Conservation (phyloP, 2,329 filamentous ascomycete genomes). For the Didymella pomorum region DNA sequence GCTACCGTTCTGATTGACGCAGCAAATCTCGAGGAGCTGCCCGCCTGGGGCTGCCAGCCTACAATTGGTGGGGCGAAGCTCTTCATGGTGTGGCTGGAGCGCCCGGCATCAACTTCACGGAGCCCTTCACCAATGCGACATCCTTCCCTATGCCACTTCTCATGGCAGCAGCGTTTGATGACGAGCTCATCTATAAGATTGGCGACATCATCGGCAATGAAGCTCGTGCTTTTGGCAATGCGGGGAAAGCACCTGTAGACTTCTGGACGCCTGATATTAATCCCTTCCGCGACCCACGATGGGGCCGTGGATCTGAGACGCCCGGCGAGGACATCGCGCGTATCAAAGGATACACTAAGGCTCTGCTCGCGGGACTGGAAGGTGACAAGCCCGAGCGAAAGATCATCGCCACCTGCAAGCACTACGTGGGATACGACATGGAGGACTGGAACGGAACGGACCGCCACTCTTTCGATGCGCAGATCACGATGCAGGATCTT, state of each 20-base stretch:
- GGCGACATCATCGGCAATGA: not conserved
- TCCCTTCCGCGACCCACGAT: not conserved
- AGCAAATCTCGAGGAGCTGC: not conserved
- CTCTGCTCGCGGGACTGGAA: not conserved
- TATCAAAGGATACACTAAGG: not conserved
- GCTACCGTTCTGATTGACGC: not conserved
- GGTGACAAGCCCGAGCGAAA: conserved; percentile 32
- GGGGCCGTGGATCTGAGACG: not conserved
- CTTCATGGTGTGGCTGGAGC: not conserved
- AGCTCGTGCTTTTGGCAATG: not conserved
- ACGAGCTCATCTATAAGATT: not conserved
- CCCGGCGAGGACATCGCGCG: not conserved
- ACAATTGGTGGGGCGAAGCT: not conserved
- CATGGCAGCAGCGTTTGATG: not conserved
- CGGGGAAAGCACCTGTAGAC: not conserved
- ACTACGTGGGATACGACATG: conserved; percentile 50
- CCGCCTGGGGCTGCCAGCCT: not conserved
- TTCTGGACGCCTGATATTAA: not conserved
- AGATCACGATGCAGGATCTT: conserved; percentile 68
- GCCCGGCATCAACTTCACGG: not conserved
- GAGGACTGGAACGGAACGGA: conserved; percentile 41
- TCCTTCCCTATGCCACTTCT: not conserved
- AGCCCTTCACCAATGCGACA: not conserved
- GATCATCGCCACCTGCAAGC: conserved; percentile 58
- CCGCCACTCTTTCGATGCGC: conserved; percentile 62